Percentiles rank a stretch among this genome's conserved stretches.
These are phyloP conservation scores for Pythium scleroteichum DNA, from an alignment of 352 stramenopile species.

Conservation along the genomic window DNA sequence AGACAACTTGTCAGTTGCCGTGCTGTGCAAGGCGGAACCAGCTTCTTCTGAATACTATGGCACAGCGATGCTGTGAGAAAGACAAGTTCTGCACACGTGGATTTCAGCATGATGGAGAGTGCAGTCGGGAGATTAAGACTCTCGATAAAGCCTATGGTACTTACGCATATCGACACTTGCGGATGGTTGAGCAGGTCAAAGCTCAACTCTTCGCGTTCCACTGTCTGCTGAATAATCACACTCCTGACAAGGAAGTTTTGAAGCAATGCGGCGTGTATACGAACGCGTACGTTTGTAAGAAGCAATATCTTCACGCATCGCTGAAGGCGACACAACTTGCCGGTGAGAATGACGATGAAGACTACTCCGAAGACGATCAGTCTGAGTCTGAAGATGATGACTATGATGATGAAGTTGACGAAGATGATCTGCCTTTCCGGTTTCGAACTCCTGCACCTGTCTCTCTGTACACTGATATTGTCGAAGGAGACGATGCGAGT, in stretches of 20 bases:
- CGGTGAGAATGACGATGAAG: slow-evolving; percentile 44
- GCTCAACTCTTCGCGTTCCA: slow-evolving; percentile 88
- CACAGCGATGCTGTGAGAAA: slow-evolving; percentile 68
- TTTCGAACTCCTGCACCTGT: slow-evolving; percentile 30
- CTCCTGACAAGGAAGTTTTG: slow-evolving; percentile 80
- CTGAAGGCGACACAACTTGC: slow-evolving; percentile 52
- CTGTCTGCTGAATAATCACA: slow-evolving; percentile 87
- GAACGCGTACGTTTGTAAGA: slow-evolving; percentile 78
- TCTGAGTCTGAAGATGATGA: slow-evolving; percentile 68
- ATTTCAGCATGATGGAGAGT: slow-evolving; percentile 68
- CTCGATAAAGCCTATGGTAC: slow-evolving; percentile 74
- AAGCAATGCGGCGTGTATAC: slow-evolving; percentile 86
- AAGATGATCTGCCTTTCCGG: slow-evolving; percentile 46
- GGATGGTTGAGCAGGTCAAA: slow-evolving; percentile 87
- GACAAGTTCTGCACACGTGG: slow-evolving; percentile 85
- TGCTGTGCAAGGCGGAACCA: slow-evolving; percentile 84
- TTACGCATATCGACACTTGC: slow-evolving; percentile 56
- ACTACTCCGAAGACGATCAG: slow-evolving; percentile 74
- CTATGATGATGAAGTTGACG: slow-evolving; percentile 65
- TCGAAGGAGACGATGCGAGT: slow-evolving; percentile 43
- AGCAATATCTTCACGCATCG: slow-evolving; percentile 52
- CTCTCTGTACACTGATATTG: slow-evolving; percentile 59
- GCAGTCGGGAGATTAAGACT: slow-evolving; percentile 74
- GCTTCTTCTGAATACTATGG: slow-evolving; percentile 46
- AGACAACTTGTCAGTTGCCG: slow-evolving; percentile 83